Base-by-base conservation (phyloP, 1,284 basidiomycete species). In the Melampsora americana region DNA sequence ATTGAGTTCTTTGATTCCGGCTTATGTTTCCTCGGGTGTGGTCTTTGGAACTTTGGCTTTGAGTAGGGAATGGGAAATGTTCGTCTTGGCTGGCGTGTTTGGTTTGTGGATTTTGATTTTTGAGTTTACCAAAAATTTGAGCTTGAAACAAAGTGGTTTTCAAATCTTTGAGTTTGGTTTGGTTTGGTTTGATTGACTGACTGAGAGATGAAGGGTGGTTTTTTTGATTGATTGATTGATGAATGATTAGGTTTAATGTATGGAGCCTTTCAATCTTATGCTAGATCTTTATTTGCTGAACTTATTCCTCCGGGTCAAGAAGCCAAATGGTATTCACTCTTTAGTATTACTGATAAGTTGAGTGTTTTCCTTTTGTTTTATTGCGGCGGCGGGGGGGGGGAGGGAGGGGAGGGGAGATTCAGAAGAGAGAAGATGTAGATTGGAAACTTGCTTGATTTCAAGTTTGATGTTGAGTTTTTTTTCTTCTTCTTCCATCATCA, bases 341-440 rank as follows among this genome's bases (percentile, higher is more conserved):
- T 90, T 83, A 90, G 90, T 6, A 92, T 95, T 79, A 95, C 92
- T 0, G 91, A 92, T 84, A 93, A 92, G 85, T 90, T 88, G 46
- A 48, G 46, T 48, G 46, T 48, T 48, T 48, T 48, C 46, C 11
- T 11, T 48, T 20, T 11, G 11, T 48, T 11, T 48, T 48, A 48
- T 48, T 48, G 46, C n/a, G n/a, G n/a, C n/a, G n/a, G n/a, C n/a
- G n/a, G n/a, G n/a, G n/a, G n/a, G n/a, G n/a, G n/a, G n/a, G n/a
- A n/a, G n/a, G n/a, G n/a, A n/a, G n/a, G n/a, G n/a, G n/a, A n/a
- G n/a, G n/a, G n/a, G n/a, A n/a, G n/a, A n/a, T n/a, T n/a, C n/a
- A n/a, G n/a, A n/a, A n/a, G n/a, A n/a, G n/a, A n/a, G n/a, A n/a
- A n/a, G 20, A 48, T 20, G 11, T 48, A 48, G 11, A 11, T 48